Evolutionary conservation across 176 grass and related monocot species (phyloP).

Genomic region (Aegilops bicornis): DNA sequence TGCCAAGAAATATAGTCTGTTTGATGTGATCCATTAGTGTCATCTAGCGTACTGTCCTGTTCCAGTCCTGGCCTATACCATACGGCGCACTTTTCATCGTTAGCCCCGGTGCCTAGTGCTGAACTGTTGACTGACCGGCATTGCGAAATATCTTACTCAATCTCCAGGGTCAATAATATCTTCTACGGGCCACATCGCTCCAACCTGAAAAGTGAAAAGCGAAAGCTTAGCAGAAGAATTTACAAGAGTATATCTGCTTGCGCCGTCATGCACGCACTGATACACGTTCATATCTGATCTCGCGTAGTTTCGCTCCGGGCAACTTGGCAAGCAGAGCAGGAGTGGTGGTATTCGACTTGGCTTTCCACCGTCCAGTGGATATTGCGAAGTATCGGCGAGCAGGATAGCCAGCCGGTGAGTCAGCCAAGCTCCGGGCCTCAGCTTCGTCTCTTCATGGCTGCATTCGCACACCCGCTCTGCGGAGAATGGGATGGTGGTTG

Average conservation of each 20-base stretch:
- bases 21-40: neutral
- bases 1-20: neutral
- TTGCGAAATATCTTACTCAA: neutral
- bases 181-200: neutral
- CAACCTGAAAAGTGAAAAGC: neutral
- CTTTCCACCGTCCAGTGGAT: neutral
- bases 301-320: neutral
- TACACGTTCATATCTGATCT: neutral
- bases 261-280: neutral
- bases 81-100: too few relatives aligned
- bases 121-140: too few relatives aligned
- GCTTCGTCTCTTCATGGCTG: neutral
- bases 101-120: too few relatives aligned
- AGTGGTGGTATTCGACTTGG: neutral
- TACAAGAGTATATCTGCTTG: neutral
- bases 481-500: neutral
- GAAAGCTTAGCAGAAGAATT: neutral
- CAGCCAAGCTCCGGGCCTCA: neutral
- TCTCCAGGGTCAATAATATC: neutral
- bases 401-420: neutral
- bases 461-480: neutral
- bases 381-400: neutral
- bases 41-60: neutral
- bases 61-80: too few relatives aligned
- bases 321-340: neutral